These are phyloP conservation scores for Mortierella polycephala DNA, from an alignment of 371 early-diverging fungal genomes.

Conservation along the genomic window DNA sequence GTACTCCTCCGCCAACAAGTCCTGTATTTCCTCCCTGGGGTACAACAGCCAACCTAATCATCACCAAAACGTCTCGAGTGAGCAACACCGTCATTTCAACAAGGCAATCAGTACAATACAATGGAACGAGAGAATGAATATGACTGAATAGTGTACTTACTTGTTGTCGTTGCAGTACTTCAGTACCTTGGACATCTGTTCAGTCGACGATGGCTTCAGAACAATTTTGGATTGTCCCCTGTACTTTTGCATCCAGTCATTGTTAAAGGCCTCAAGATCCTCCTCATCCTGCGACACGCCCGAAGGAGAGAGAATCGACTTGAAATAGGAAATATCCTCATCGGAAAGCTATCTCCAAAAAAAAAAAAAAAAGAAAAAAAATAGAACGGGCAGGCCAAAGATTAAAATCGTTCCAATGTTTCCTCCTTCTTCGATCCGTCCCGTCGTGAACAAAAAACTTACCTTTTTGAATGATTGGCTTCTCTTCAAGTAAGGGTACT, in stretches of 20 bases:
- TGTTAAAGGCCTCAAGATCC: slow-evolving; percentile 75
- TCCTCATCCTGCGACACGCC: slow-evolving; percentile 57
- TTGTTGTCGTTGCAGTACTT: slow-evolving; percentile 87
- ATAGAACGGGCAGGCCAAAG: not conserved
- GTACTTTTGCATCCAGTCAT: slow-evolving; percentile 96
- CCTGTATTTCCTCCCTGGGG: slow-evolving; percentile 99
- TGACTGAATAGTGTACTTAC: slow-evolving; percentile 48
- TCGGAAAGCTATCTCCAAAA: slow-evolving; percentile 28
- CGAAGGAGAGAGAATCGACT: slow-evolving; percentile 64
- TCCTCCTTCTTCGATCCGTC: not conserved
- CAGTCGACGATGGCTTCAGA: slow-evolving; percentile 85
- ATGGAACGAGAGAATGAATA: no score
- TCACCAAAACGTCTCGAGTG: no score
- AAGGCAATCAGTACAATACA: no score
- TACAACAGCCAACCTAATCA: slow-evolving; percentile 84
- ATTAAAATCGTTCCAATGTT: not conserved
- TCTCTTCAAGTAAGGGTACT: slow-evolving; percentile 54
- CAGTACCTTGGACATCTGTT: slow-evolving; percentile 87
- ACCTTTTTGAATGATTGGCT: slow-evolving; percentile 69
- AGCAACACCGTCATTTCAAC: no score
- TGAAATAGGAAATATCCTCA: slow-evolving; percentile 72
- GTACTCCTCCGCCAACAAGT: slow-evolving; percentile 87
- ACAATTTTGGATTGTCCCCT: slow-evolving; percentile 84
- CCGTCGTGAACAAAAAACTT: not conserved
- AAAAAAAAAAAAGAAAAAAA: not conserved